These are phyloP conservation scores for Carex myosuroides DNA, from an alignment of 176 grass and related monocot genomes.

Conservation along the genomic window DNA sequence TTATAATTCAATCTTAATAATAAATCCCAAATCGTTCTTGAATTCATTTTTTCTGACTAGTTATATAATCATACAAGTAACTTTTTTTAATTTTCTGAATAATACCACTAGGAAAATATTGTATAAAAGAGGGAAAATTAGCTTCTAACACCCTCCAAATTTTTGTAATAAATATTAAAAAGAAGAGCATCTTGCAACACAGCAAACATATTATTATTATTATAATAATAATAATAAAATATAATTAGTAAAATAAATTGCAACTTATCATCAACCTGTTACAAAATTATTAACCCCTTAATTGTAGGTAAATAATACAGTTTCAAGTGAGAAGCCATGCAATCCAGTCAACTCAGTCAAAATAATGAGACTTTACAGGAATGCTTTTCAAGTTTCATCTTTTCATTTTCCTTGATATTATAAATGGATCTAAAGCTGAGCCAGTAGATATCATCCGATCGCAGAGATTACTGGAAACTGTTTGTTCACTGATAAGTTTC, in stretches of 20 bases:
- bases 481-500: neutral
- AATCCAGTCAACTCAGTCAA: neutral
- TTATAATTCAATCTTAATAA: neutral
- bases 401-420: neutral
- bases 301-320: neutral
- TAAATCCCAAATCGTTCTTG: too few relatives aligned
- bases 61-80: too few relatives aligned
- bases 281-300: neutral
- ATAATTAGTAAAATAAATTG: neutral
- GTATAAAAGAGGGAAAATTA: neutral
- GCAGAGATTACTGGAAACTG: neutral
- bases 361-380: neutral
- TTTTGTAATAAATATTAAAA: neutral
- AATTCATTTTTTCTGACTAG: too few relatives aligned
- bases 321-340: too few relatives aligned
- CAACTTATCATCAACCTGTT: neutral
- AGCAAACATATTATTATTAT: too few relatives aligned
- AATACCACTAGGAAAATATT: neutral
- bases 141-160: neutral
- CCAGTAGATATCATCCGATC: neutral
- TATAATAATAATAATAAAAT: too few relatives aligned
- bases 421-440: neutral
- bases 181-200: too few relatives aligned
- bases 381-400: neutral
- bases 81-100: neutral